Conservation (phyloP, 441 rosid genomes). For the Aquilaria agallochum region DNA sequence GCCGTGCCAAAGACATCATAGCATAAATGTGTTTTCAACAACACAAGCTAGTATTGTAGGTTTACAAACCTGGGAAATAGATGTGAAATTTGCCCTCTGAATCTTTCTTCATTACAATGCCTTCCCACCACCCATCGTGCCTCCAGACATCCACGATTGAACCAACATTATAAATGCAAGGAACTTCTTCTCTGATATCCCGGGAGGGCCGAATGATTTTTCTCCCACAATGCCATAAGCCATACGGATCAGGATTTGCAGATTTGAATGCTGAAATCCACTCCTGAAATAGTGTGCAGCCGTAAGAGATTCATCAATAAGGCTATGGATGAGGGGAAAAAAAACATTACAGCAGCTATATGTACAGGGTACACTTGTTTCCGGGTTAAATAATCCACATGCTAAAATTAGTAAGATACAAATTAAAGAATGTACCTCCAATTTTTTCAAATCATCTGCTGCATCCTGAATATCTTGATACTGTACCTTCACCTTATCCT, state of each 20-base stretch:
- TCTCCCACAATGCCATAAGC: conserved; percentile 51
- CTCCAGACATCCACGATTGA: conserved; percentile 77
- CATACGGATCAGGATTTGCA: conserved; percentile 50
- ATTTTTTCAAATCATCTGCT: conserved; percentile 58
- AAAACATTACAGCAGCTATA: neutral
- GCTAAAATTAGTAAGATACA: neutral
- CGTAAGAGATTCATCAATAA: neutral
- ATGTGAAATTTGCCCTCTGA: conserved; percentile 47
- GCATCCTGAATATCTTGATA: conserved; percentile 71
- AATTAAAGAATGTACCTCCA: conserved; percentile 43
- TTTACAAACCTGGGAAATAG: conserved; percentile 56
- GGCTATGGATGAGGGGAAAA: neutral
- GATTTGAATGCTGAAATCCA: conserved; percentile 61
- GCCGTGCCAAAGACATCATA: neutral
- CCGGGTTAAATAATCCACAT: too few species aligned
- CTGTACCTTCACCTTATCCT: conserved; percentile 73
- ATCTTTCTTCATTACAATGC: conserved; percentile 50
- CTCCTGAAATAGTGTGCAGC: conserved; percentile 41
- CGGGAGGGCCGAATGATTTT: conserved; percentile 45
- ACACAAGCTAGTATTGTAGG: too few species aligned
- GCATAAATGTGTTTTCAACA: neutral
- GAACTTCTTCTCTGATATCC: conserved; percentile 15
- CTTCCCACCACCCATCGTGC: conserved; percentile 91
- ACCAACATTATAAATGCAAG: conserved; percentile 37
- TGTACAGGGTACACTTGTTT: neutral